Conservation (phyloP, 306 rosid species). For the Betula pendula region DNA sequence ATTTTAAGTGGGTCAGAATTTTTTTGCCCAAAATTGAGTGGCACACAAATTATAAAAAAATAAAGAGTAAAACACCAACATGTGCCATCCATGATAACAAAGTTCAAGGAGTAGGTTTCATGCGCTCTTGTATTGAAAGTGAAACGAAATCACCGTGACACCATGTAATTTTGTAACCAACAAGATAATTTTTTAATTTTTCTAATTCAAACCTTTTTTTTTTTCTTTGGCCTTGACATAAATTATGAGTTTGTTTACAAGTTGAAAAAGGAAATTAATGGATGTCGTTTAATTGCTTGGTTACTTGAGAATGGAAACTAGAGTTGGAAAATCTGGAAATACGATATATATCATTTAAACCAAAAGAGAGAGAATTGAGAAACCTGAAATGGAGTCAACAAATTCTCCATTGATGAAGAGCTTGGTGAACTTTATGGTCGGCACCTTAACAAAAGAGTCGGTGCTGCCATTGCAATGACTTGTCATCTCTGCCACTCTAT, state of each 20-base stretch:
- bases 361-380: background rate
- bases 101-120: background rate
- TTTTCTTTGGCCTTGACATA: too few relatives aligned
- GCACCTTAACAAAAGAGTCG: conserved; percentile 35
- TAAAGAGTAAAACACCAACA: background rate
- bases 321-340: too few relatives aligned
- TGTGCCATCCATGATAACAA: background rate
- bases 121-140: too few relatives aligned
- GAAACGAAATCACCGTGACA: too few relatives aligned
- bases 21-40: background rate
- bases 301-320: too few relatives aligned
- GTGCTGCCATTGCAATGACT: conserved; percentile 27
- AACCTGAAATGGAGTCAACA: conserved; percentile 79
- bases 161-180: too few relatives aligned
- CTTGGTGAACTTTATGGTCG: conserved; percentile 77
- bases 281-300: too few relatives aligned
- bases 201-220: too few relatives aligned
- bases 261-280: too few relatives aligned
- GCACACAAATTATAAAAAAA: background rate
- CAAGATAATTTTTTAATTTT: too few relatives aligned
- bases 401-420: conserved; percentile 88
- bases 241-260: too few relatives aligned
- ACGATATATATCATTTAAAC: too few relatives aligned
- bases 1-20: background rate
- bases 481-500: conserved; percentile 39